Conservation (phyloP, 139 green algal genomes). For the Chlorella sorokiniana region DNA sequence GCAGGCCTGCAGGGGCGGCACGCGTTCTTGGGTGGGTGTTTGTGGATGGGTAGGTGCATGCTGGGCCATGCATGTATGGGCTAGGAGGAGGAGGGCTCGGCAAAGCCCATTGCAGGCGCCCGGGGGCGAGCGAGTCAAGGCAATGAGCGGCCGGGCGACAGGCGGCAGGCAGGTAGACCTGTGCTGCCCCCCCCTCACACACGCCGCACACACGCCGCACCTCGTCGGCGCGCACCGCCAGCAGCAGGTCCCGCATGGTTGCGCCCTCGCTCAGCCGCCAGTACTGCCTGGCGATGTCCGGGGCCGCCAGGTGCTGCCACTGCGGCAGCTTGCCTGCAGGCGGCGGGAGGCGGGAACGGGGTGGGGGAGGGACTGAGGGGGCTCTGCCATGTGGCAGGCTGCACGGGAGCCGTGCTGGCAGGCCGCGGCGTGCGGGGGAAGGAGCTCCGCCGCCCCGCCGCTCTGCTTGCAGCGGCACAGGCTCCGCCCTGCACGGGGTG, state of each 20-base stretch:
- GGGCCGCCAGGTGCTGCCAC: slow-evolving; percentile 68
- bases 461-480: no score
- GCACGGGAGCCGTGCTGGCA: no score
- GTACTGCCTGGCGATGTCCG: slow-evolving; percentile 62
- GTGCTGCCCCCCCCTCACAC: background rate
- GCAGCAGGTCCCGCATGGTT: slow-evolving; percentile 81
- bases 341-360: slow-evolving; percentile 68
- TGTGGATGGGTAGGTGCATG: background rate
- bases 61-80: background rate
- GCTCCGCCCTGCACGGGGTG: no score
- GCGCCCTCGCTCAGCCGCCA: slow-evolving; percentile 63
- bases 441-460: no score
- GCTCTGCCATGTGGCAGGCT: no score
- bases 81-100: no score
- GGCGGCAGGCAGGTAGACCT: background rate
- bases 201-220: slow-evolving; percentile 34
- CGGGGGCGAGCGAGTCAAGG: no score
- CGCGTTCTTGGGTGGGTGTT: background rate
- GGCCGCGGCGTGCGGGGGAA: no score
- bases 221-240: slow-evolving; percentile 90
- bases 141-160: background rate
- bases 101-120: no score
- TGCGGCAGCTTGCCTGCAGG: slow-evolving; percentile 60
- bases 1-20: slow-evolving; percentile 32
- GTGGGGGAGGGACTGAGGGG: background rate